Evolutionary conservation across 2,329 filamentous ascomycete species (phyloP), one percentile per base, ranked within the genome.

Genomic region (Exutisphaerella laricina): DNA sequence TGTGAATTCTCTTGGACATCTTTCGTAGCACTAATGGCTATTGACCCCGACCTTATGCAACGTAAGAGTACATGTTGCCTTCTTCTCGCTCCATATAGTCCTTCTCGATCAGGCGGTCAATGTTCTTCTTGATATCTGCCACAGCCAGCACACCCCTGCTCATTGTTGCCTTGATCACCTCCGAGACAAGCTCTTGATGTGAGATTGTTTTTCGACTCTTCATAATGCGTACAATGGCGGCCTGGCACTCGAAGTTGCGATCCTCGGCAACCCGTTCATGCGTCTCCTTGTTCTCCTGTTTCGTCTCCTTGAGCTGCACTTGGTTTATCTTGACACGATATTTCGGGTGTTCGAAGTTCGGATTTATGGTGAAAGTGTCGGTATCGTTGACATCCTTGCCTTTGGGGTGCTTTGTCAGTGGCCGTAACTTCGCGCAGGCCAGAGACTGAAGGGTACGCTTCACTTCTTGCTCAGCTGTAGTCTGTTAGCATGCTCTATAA

Each of bases 321-420:
- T 96, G 90, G 69, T 97, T 98, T 72, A 98, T 96, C 72, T 98
- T 98, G 69, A 98, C 82, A 43, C 88, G 81, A 66, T 86, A 85
- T 66, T 92, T 94, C 14, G 82, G 76, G 60, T 96, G 84, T 2
- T 70, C 70, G 66, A 98, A 98, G 12, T 64, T 63, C 32, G 75
- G 66, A 68, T 96, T 96, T 59, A 94, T 82, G 0, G 79, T 79
- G 59, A 98, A 98, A 0, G 82, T 85, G 66, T 98, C 94, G 0
- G 78, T 86, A 1, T 72, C 60, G 45, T 77, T 76, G 53, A 98
- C 80, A 0, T 98, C 89, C 39, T 55, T 56, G 39, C 86, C 84
- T 65, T 86, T 88, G 25, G 92, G 92, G 49, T 83, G 78, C 67
- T 98, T 98, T 31, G 70, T 76, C 13, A 98, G 74, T 8, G 96